These are phyloP conservation scores for Falciphora oryzae DNA, from an alignment of 2,329 filamentous ascomycete genomes.

Conservation along the genomic window DNA sequence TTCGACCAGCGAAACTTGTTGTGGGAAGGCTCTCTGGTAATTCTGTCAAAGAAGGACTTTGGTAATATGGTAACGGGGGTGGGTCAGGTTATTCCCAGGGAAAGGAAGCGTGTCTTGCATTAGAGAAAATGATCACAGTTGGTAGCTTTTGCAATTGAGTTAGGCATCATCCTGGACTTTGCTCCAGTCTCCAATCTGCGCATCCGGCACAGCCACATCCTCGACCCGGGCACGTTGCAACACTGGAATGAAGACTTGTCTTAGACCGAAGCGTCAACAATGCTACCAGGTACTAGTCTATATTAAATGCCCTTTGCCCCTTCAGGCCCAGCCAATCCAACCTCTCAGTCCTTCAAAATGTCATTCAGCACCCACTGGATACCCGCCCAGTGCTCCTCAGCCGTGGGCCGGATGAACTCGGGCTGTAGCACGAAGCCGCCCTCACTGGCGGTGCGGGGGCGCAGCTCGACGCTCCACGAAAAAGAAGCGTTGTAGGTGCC, in stretches of 20 bases:
- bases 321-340: not conserved
- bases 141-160: not conserved
- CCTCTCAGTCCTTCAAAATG: slow-evolving; percentile 1
- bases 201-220: too few relatives aligned
- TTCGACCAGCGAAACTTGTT: not conserved
- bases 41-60: not conserved
- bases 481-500: slow-evolving; percentile 18
- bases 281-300: too few relatives aligned
- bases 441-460: slow-evolving; percentile 12
- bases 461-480: slow-evolving; percentile 20
- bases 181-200: too few relatives aligned
- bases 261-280: too few relatives aligned
- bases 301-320: too few relatives aligned
- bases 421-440: slow-evolving; percentile 19
- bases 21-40: not conserved
- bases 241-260: too few relatives aligned
- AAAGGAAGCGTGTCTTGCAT: not conserved
- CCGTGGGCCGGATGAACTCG: slow-evolving; percentile 17
- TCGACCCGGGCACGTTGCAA: too few relatives aligned
- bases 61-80: not conserved
- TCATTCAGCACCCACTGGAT: slow-evolving; percentile 8
- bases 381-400: slow-evolving; percentile 20
- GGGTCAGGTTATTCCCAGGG: not conserved
- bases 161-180: not conserved
- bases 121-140: not conserved